phyloP scores from a whole-genome alignment of 2,329 filamentous ascomycete species.

The Trichoderma simmonsii region DNA sequence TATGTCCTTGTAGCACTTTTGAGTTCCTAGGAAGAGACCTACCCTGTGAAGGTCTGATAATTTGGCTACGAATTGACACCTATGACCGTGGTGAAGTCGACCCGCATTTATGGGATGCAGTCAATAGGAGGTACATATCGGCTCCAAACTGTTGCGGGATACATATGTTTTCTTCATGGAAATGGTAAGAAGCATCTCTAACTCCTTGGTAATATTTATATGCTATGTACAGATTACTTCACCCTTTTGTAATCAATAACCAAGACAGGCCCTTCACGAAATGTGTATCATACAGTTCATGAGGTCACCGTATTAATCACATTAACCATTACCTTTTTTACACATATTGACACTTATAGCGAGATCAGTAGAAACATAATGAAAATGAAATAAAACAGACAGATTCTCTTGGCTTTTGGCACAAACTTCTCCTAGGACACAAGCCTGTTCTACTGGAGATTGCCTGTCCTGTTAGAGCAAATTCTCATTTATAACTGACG shows the following conservation, averaged over 20 bases:
- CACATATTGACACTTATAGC: no score
- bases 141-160: background rate
- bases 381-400: no score
- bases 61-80: background rate
- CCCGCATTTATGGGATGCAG: background rate
- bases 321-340: no score
- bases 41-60: background rate
- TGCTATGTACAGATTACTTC: background rate
- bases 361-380: no score
- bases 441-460: no score
- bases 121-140: background rate
- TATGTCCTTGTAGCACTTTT: background rate
- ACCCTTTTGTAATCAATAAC: background rate
- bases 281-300: no score
- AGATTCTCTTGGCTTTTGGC: no score
- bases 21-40: background rate
- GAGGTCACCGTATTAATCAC: no score
- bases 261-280: background rate
- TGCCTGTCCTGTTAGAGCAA: no score
- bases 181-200: background rate
- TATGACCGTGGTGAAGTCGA: background rate
- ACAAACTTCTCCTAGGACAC: no score
- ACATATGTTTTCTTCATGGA: background rate
- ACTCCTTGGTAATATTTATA: background rate
- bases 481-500: no score